Evolutionary conservation across 495 filamentous ascomycete genomes (phyloP), one percentile per base, ranked within the genome.

Genomic region (Lasiosphaeria hispida): DNA sequence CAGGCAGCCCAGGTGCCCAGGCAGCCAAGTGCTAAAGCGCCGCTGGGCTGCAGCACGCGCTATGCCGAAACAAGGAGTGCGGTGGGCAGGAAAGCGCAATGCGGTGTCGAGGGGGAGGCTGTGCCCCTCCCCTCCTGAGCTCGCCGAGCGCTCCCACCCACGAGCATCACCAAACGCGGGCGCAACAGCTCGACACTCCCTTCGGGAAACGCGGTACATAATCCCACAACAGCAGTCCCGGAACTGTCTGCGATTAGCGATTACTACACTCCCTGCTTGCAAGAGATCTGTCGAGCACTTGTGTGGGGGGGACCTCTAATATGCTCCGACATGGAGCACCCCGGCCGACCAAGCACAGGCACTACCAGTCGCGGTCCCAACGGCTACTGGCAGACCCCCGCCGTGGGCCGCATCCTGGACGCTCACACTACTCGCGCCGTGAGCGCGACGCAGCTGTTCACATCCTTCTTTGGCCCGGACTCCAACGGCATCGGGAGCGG

Each of bases 21-120:
- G 40, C 36, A 43, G 47, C 55, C 55, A 50, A 40, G 10, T 19
- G 11, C 13, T 17, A 30, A 30, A 30, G 23, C 17, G 43, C 13
- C 11, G 43, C 43, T 19, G 23, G 23, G 11, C 17, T 47, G 13
- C 43, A 10, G 43, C 43, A 17, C 10, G 43, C 49, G 56, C 63
- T 62, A 62, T 10, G 19, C 60, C 60, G n/a, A 61, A 50, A 34
- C 14, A 7, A 54, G 63, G 59, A 66, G 10, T 42, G 54, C 57
- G 63, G 63, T 53, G 60, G 51, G 51, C 6, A 30, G 23, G 23
- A 30, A 30, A 30, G 23, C 2, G 59, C 18, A 56, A 56, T 45
- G 48, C 63, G 52, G 63, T 39, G 35, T 1, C 43, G 8, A n/a
- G n/a, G 48, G 19, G 10, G 5, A 14, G 63, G 49, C 42, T 48